phyloP scores from a whole-genome alignment of 2,329 filamentous ascomycete genomes.

The Aspergillus cejpii region DNA sequence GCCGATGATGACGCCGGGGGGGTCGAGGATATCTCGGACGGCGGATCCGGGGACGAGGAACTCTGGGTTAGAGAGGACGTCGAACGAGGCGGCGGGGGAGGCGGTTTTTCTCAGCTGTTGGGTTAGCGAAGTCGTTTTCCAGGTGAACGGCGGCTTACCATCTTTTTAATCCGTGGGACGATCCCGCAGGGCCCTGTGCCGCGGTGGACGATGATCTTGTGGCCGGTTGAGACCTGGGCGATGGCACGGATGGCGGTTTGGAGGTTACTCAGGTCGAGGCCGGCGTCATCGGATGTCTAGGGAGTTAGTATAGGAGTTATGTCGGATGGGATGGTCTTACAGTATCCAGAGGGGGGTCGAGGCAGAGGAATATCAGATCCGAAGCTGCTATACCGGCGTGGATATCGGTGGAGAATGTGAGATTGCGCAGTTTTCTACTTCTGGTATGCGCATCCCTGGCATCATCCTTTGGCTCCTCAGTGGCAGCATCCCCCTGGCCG shows the following conservation, averaged over 20 bases:
- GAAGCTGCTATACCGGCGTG: constrained; percentile 13
- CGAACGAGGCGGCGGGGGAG: constrained; percentile 14
- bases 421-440: constrained; percentile 10
- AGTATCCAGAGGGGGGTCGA: constrained; percentile 2
- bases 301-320: not conserved
- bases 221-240: constrained; percentile 12
- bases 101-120: constrained; percentile 10
- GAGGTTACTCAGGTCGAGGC: constrained; percentile 4
- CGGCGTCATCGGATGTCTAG: not conserved
- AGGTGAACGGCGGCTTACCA: constrained; percentile 4
- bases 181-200: constrained; percentile 14
- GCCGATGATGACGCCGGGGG: constrained; percentile 16
- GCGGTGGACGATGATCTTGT: constrained; percentile 20
- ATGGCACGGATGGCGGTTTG: constrained; percentile 12
- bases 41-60: constrained; percentile 15
- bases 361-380: constrained; percentile 17
- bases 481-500: constrained; percentile 1
- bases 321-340: not conserved
- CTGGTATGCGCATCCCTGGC: not conserved
- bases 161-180: constrained; percentile 13
- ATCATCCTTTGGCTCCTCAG: not conserved
- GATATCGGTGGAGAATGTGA: constrained; percentile 17
- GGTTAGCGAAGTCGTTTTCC: not conserved
- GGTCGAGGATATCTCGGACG: constrained; percentile 12
- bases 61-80: constrained; percentile 18